Evolutionary conservation across 176 grass and related monocot species (phyloP).

Genomic region (Olyra latifolia): DNA sequence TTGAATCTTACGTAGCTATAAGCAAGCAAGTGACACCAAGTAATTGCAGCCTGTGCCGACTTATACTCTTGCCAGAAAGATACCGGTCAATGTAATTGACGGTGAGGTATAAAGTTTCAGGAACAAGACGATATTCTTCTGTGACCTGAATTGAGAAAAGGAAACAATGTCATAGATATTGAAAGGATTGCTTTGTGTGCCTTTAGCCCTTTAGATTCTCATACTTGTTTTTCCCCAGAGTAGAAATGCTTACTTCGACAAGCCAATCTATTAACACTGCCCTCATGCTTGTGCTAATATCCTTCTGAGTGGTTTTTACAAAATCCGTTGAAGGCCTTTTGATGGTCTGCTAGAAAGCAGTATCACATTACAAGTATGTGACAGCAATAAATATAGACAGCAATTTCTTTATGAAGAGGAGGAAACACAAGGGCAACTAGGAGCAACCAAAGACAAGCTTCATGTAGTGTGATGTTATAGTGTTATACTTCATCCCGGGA

Average conservation of each 20-base stretch:
- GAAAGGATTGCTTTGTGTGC: neutral
- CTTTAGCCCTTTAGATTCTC: neutral
- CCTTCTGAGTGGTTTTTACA: slow-evolving; percentile 70
- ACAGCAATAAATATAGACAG: neutral
- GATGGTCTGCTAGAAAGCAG: slow-evolving; percentile 56
- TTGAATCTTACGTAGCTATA: slow-evolving; percentile 84
- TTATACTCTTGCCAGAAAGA: slow-evolving; percentile 78
- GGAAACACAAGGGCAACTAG: slow-evolving; percentile 14
- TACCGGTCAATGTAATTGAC: slow-evolving; percentile 89
- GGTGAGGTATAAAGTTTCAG: slow-evolving; percentile 85
- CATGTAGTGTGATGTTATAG: neutral
- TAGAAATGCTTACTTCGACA: slow-evolving; percentile 64
- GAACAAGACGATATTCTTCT: slow-evolving; percentile 84
- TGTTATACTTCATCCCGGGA: neutral
- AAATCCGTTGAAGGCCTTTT: slow-evolving; percentile 81
- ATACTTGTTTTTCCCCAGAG: neutral
- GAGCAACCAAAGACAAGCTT: neutral
- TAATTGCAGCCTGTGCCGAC: slow-evolving; percentile 62
- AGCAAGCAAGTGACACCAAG: slow-evolving; percentile 89
- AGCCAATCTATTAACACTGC: slow-evolving; percentile 89
- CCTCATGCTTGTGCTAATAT: slow-evolving; percentile 79
- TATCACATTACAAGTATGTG: neutral
- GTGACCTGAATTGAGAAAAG: slow-evolving; percentile 53
- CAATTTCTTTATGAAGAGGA: slow-evolving; percentile 12
- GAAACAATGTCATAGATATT: neutral